phyloP scores from a whole-genome alignment of 805 yeast genomes.

The Metschnikowia koreensis region DNA sequence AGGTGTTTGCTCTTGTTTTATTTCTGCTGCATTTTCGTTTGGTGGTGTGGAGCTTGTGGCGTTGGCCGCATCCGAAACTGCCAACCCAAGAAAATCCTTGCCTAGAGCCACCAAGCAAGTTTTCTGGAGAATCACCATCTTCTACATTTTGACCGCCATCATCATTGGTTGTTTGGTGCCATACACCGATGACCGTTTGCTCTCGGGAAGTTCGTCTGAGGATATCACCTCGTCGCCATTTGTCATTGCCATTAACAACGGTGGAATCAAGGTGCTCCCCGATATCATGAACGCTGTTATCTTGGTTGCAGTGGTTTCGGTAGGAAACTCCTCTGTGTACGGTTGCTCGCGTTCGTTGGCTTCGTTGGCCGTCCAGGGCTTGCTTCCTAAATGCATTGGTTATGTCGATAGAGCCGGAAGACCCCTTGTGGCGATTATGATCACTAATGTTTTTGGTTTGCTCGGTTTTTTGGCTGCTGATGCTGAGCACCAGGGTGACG shows the following conservation, averaged over 20 bases:
- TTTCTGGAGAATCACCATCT: conserved; percentile 51
- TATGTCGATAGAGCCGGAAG: conserved; percentile 68
- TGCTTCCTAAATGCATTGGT: conserved; percentile 55
- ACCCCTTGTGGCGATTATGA: conserved; percentile 56
- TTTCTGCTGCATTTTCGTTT: conserved; percentile 58
- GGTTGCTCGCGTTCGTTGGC: conserved; percentile 56
- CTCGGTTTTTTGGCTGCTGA: conserved; percentile 39
- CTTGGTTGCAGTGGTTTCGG: conserved; percentile 28
- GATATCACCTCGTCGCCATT: conserved; percentile 26
- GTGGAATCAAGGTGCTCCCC: conserved; percentile 27
- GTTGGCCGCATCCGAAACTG: conserved; percentile 57
- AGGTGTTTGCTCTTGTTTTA: conserved; percentile 52
- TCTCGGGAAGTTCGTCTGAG: conserved; percentile 15
- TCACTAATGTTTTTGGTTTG: conserved; percentile 45
- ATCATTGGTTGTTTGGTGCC: conserved; percentile 57
- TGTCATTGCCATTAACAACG: conserved; percentile 29
- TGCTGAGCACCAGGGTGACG: conserved; percentile 25
- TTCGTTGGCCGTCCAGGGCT: conserved; percentile 62
- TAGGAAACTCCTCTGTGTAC: conserved; percentile 30
- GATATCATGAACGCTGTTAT: conserved; percentile 29
- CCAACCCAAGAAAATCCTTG: conserved; percentile 53
- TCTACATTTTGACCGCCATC: conserved; percentile 48
- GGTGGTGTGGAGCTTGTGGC: conserved; percentile 63
- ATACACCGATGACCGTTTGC: conserved; percentile 31
- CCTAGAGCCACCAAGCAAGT: conserved; percentile 58